Conservation (phyloP, 805 yeast species). For the Candida pseudoglaebosa region DNA sequence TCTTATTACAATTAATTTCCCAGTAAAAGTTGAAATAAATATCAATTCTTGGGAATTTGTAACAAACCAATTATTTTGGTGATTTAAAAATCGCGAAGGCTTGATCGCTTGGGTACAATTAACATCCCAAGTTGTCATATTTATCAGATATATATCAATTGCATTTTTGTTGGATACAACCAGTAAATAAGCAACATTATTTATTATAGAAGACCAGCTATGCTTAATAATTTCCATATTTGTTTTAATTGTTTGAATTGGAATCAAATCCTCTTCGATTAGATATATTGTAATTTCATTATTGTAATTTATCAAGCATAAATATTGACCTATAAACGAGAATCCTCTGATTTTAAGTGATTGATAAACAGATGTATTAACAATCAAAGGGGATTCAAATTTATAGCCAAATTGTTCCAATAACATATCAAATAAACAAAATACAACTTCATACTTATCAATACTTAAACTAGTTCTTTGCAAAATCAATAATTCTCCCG, state of each 20-base stretch:
- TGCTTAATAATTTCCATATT: slow-evolving; percentile 8
- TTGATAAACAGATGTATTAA: slow-evolving; percentile 17
- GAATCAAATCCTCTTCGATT: slow-evolving; percentile 3
- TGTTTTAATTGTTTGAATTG: background rate
- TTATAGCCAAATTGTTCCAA: slow-evolving; percentile 18
- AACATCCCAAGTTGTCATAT: background rate
- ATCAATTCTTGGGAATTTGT: background rate
- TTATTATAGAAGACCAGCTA: slow-evolving; percentile 10
- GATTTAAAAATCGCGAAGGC: slow-evolving; percentile 3
- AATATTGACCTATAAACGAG: slow-evolving; percentile 13
- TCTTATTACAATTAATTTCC: background rate
- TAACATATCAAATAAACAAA: slow-evolving; percentile 25
- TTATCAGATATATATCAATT: slow-evolving; percentile 1
- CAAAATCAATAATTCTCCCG: slow-evolving; percentile 35
- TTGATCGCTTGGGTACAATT: background rate
- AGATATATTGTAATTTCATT: slow-evolving; percentile 6
- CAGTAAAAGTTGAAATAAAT: slow-evolving; percentile 2
- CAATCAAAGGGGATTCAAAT: slow-evolving; percentile 14
- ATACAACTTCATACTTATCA: slow-evolving; percentile 20
- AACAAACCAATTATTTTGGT: background rate
- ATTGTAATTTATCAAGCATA: slow-evolving; percentile 8
- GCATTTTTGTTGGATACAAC: slow-evolving; percentile 8
- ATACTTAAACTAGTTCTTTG: slow-evolving; percentile 21
- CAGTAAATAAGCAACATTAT: slow-evolving; percentile 3
- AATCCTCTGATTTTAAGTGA: slow-evolving; percentile 26